Percentiles rank a stretch among this genome's conserved stretches.
These are phyloP conservation scores for Fonsecaea pugnacius DNA, from an alignment of 2,329 filamentous ascomycete genomes.

Conservation along the genomic window DNA sequence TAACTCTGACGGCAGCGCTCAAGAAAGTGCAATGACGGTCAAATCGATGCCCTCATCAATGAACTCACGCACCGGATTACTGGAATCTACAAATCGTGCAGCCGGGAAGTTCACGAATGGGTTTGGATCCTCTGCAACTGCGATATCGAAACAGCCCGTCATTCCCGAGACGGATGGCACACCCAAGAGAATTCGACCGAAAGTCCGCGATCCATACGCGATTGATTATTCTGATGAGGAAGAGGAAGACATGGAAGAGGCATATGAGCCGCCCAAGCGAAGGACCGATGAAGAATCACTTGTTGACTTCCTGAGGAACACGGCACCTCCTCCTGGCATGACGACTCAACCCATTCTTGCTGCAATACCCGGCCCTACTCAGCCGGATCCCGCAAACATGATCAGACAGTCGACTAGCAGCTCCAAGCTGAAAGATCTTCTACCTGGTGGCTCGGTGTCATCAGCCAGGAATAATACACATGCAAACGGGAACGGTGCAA, in stretches of 20 bases:
- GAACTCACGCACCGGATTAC: constrained; percentile 75
- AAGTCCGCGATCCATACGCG: constrained; percentile 88
- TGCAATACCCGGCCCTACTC: constrained; percentile 19
- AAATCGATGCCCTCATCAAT: constrained; percentile 65
- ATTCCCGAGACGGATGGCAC: constrained; percentile 50
- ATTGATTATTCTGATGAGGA: constrained; percentile 77
- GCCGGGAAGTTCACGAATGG: constrained; percentile 24
- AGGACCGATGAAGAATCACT: constrained; percentile 50
- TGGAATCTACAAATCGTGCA: constrained; percentile 49
- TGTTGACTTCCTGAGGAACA: constrained; percentile 54
- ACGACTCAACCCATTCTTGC: constrained; percentile 39
- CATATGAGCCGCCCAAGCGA: constrained; percentile 44
- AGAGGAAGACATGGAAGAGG: constrained; percentile 62
- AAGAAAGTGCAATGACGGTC: constrained; percentile 56
- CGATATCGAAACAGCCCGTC: constrained; percentile 29
- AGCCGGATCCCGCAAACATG: constrained; percentile 18
- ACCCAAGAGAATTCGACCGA: constrained; percentile 74
- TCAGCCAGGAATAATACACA: constrained; percentile 2
- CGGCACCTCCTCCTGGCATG: constrained; percentile 46
- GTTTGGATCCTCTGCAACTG: constrained; percentile 12
- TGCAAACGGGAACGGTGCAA: constrained; percentile 17
- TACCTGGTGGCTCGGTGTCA: constrained; percentile 21
- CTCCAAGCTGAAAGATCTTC: constrained; percentile 33
- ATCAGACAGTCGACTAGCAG: constrained; percentile 28
- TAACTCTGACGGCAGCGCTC: constrained; percentile 48